A percentile compares a stretch with the other conserved stretches of the same genome.
These are phyloP conservation scores for Aegilops umbellulata DNA, from an alignment of 176 grass and related monocot genomes.

Conservation along the genomic window DNA sequence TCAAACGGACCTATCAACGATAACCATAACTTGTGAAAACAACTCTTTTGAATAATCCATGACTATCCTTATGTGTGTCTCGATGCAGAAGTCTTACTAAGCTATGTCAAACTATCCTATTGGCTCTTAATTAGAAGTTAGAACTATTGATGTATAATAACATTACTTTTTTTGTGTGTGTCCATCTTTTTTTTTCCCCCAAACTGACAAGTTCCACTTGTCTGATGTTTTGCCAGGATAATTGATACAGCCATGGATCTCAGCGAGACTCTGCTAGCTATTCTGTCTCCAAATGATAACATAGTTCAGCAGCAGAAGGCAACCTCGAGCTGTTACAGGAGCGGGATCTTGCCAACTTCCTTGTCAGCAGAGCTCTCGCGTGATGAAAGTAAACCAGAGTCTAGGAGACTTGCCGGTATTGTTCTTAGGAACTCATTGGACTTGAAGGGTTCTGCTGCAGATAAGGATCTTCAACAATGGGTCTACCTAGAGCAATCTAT, in stretches of 20 bases:
- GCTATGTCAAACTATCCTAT: too few species aligned
- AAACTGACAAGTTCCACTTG: not conserved
- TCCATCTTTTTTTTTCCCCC: too few species aligned
- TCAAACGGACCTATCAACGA: too few species aligned
- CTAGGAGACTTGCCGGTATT: slow-evolving; percentile 76
- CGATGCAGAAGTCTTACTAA: too few species aligned
- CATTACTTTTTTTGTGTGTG: too few species aligned
- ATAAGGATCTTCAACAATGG: not conserved
- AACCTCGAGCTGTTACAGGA: slow-evolving; percentile 82
- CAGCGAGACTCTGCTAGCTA: slow-evolving; percentile 52
- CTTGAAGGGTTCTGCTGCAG: too few species aligned
- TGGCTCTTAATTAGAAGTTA: too few species aligned
- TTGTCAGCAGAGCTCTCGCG: slow-evolving; percentile 66
- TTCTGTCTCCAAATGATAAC: slow-evolving; percentile 67
- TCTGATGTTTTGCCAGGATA: slow-evolving; percentile 16
- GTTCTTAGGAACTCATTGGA: slow-evolving; percentile 51
- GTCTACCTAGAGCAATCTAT: too few species aligned
- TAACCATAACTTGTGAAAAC: too few species aligned
- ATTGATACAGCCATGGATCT: slow-evolving; percentile 55
- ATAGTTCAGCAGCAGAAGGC: slow-evolving; percentile 55
- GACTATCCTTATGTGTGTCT: too few species aligned
- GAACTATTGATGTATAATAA: too few species aligned
- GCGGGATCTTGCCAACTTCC: slow-evolving; percentile 68
- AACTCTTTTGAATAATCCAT: too few species aligned
- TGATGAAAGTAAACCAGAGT: slow-evolving; percentile 61